Conservation (phyloP, 192 early-diverging fungal species). For the Backusella psychrophila region DNA sequence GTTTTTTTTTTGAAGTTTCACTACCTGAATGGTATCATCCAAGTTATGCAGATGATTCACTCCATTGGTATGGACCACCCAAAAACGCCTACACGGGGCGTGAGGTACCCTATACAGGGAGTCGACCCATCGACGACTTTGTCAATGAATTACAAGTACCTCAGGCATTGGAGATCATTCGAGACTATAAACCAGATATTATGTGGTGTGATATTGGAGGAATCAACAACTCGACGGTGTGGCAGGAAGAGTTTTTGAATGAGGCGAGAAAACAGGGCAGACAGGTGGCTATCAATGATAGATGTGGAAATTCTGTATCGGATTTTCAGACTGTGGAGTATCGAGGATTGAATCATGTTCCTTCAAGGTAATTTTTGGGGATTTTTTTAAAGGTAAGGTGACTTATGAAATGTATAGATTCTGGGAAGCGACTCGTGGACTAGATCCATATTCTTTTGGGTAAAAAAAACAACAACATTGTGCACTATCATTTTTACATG, state of each 20-base stretch:
- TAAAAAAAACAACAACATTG: neutral
- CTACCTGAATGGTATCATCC: constrained; percentile 35
- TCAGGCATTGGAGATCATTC: constrained; percentile 18
- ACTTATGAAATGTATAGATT: neutral
- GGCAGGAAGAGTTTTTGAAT: constrained; percentile 20
- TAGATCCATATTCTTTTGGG: constrained; percentile 32
- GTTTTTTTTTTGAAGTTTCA: constrained; percentile 37
- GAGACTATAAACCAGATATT: constrained; percentile 21
- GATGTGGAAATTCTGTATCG: constrained; percentile 19
- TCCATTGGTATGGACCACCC: constrained; percentile 18
- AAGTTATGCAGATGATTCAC: constrained; percentile 9
- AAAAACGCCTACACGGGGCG: constrained; percentile 12
- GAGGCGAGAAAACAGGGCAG: neutral
- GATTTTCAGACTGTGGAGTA: constrained; percentile 31
- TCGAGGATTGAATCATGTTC: neutral
- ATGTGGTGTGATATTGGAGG: constrained; percentile 36
- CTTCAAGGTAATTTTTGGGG: neutral
- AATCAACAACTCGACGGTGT: constrained; percentile 26
- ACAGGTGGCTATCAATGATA: constrained; percentile 25
- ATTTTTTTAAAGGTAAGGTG: too few relatives aligned
- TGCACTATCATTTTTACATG: neutral
- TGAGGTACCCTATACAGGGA: constrained; percentile 17
- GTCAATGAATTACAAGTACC: constrained; percentile 29
- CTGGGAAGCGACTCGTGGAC: constrained; percentile 24
- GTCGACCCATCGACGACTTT: constrained; percentile 13